Percentiles rank a stretch among this genome's conserved stretches.
These are phyloP conservation scores for Secale cereale DNA, from an alignment of 176 grass and related monocot genomes.

Conservation along the genomic window DNA sequence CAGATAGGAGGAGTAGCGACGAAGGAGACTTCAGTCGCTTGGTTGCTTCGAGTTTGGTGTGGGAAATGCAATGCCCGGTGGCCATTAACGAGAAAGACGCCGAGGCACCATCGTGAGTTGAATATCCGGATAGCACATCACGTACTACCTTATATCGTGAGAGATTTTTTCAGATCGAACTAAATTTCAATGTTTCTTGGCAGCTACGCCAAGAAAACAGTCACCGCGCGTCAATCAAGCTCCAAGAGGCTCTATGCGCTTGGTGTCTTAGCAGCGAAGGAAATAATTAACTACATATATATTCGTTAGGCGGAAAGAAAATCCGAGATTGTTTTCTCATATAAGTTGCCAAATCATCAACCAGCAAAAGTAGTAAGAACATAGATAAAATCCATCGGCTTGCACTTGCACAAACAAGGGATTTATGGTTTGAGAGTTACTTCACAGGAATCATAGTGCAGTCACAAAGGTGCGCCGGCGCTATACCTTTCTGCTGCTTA, in stretches of 20 bases:
- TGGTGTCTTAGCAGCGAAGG: too few relatives aligned
- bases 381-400: background rate
- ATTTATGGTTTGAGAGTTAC: too few relatives aligned
- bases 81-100: background rate
- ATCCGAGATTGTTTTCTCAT: background rate
- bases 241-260: too few relatives aligned
- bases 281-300: too few relatives aligned
- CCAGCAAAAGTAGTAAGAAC: background rate
- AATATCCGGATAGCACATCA: background rate
- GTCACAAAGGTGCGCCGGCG: too few relatives aligned
- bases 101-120: background rate
- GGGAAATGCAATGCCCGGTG: background rate
- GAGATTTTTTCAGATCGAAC: background rate
- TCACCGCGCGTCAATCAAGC: background rate
- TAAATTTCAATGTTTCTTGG: background rate
- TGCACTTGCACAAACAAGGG: background rate
- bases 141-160: background rate
- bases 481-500: too few relatives aligned
- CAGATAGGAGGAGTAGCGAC: background rate
- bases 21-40: background rate
- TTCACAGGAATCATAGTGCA: too few relatives aligned
- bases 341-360: background rate
- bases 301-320: too few relatives aligned
- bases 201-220: background rate
- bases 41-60: background rate